A percentile compares a stretch with the other conserved stretches of the same genome.
phyloP scores from a whole-genome alignment of 1,284 basidiomycete species.

The Cryptococcus sp. region DNA sequence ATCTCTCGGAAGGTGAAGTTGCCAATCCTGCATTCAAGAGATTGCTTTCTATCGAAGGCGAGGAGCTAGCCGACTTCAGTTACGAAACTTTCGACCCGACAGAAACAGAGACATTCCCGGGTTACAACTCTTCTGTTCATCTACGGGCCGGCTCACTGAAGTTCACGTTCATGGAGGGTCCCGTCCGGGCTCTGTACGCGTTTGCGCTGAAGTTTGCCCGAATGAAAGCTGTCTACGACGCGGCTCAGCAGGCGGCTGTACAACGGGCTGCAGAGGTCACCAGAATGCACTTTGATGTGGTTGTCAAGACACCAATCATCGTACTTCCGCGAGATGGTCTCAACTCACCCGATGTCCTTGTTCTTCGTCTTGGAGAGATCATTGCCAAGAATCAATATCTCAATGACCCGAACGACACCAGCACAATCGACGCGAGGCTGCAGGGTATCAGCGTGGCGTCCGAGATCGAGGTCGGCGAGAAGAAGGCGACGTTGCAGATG shows the following conservation, averaged over 20 bases:
- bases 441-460: slow-evolving; percentile 84
- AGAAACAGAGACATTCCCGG: slow-evolving; percentile 66
- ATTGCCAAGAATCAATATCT: slow-evolving; percentile 78
- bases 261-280: slow-evolving; percentile 83
- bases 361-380: slow-evolving; percentile 87
- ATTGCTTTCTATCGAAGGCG: slow-evolving; percentile 90
- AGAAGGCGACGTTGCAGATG: slow-evolving; percentile 69
- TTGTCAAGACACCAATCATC: slow-evolving; percentile 89
- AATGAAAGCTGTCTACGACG: slow-evolving; percentile 91
- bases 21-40: slow-evolving; percentile 72
- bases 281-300: slow-evolving; percentile 86
- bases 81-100: slow-evolving; percentile 85
- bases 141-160: slow-evolving; percentile 90
- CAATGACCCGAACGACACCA: slow-evolving; percentile 56
- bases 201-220: slow-evolving; percentile 87
- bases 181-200: slow-evolving; percentile 79
- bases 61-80: slow-evolving; percentile 91
- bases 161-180: slow-evolving; percentile 83
- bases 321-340: slow-evolving; percentile 77
- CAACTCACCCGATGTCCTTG: slow-evolving; percentile 68
- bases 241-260: slow-evolving; percentile 86
- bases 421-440: slow-evolving; percentile 75
- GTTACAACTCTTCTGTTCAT: slow-evolving; percentile 82
- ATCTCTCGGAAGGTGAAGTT: slow-evolving; percentile 68
- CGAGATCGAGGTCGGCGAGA: slow-evolving; percentile 60